A percentile compares a stretch with the other conserved stretches of the same genome.
Evolutionary conservation across 352 stramenopile species (phyloP).

Genomic region (Phytopythium mirpurense): DNA sequence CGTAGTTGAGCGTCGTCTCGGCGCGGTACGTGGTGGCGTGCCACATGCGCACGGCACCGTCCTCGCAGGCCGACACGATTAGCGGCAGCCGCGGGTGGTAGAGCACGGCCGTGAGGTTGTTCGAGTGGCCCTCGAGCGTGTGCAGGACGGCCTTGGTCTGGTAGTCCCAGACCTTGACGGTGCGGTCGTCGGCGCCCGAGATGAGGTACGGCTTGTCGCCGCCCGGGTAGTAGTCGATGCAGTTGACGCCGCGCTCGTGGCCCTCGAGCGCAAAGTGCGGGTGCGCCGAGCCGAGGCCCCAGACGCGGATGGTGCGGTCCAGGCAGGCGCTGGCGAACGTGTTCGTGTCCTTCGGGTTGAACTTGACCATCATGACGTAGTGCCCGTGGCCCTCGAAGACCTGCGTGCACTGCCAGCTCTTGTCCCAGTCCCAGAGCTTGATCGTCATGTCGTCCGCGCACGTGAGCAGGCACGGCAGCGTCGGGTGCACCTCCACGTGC

Average conservation of each 20-base stretch:
- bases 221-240: conserved; percentile 98
- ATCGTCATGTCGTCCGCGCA: conserved; percentile 98
- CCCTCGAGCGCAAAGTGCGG: conserved; percentile 91
- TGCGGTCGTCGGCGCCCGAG: conserved; percentile 94
- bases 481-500: conserved; percentile 95
- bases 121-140: conserved; percentile 97
- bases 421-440: conserved; percentile 99
- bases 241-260: conserved; percentile 98
- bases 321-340: conserved; percentile 97
- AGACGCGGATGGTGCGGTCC: conserved; percentile 96
- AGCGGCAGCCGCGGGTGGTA: conserved; percentile 99
- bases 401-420: conserved; percentile 72
- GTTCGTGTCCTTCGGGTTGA: conserved; percentile 99
- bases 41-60: conserved; percentile 95
- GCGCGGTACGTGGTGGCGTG: conserved; percentile 93
- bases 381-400: conserved; percentile 93
- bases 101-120: conserved; percentile 97
- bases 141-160: conserved; percentile 99
- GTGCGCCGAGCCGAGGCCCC: conserved; percentile 87
- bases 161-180: conserved; percentile 99
- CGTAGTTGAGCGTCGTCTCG: conserved; percentile 99
- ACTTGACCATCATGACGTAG: conserved; percentile 99
- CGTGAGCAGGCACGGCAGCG: conserved; percentile 94
- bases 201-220: conserved; percentile 99
- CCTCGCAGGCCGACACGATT: conserved; percentile 97